Base-by-base conservation (phyloP, 2,329 filamentous ascomycete species). In the Aspergillus latus region DNA sequence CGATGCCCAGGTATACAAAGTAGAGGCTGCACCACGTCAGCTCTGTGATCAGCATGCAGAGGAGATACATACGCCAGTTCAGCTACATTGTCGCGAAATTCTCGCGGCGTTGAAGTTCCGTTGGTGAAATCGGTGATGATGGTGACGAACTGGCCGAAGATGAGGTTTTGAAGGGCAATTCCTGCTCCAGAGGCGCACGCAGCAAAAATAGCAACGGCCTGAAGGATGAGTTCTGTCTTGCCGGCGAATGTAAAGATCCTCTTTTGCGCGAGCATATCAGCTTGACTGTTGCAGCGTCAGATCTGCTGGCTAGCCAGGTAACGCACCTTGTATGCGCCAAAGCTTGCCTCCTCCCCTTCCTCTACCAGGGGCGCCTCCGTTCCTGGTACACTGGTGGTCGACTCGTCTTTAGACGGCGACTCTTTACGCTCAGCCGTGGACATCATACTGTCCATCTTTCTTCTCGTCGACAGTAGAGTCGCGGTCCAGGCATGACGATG, bases 1-100 rank as follows among this genome's bases (percentile, higher is more conserved):
- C 91, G 57, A 96, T 85, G 42, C 84, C 91, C 46, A 96, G 82
- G 71, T 96, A 96, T 36, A 96, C 77, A 62, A 95, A 94, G 74
- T 95, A 95, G 34, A 95, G 75, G 59, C n/a, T 64, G 51, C 6
- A 63, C 37, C 8, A 57, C 54, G 11, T n/a, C 11, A 13, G n/a
- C 21, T 21, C 21, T 13, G n/a, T 15, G 7, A 6, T 40, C 13
- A 69, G 60, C 9, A 67, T 62, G 26, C n/a, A 40, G 30, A 32
- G 9, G 49, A 40, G 48, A 43, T 28, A 15, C 54, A 36, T 57
- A 57, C 54, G 51, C 51, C 16, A 58, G 34, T 13, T 47, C 36
- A 10, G 46, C 28, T 1, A 49, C 52, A 28, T 52, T 42, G 3
- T 21, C 10, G 21, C 47, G 56, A 28, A 58, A 54, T 9, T 46